Evolutionary conservation across 2,329 filamentous ascomycete genomes (phyloP).

Genomic region (Didymellaceae sp.): DNA sequence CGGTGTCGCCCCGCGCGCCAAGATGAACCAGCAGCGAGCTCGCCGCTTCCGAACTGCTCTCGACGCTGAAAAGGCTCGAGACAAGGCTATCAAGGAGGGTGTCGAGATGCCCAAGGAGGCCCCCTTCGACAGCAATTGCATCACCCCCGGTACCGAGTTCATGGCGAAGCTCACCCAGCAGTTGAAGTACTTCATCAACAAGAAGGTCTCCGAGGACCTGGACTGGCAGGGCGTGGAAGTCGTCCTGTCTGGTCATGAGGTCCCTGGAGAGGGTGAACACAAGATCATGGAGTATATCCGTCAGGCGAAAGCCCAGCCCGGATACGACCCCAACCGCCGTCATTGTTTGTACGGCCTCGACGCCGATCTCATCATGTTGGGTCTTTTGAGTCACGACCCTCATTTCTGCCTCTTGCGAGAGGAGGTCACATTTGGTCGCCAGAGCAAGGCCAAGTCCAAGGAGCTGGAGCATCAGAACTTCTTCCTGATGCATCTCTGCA

Average conservation of each 20-base stretch:
- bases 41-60: conserved; percentile 93
- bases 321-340: conserved; percentile 90
- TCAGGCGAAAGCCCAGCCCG: conserved; percentile 91
- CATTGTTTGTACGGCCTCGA: conserved; percentile 98
- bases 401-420: conserved; percentile 97
- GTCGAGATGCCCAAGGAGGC: conserved; percentile 93
- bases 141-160: conserved; percentile 95
- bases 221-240: conserved; percentile 98
- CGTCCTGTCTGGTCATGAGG: conserved; percentile 95
- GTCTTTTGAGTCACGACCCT: conserved; percentile 93
- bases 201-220: conserved; percentile 94
- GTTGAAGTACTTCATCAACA: conserved; percentile 97
- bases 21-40: conserved; percentile 99
- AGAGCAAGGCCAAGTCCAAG: conserved; percentile 86
- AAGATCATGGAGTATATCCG: conserved; percentile 99
- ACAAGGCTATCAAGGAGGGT: conserved; percentile 89
- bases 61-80: conserved; percentile 85
- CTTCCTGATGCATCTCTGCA: conserved; percentile 94
- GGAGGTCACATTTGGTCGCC: conserved; percentile 94
- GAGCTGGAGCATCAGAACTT: conserved; percentile 99
- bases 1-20: conserved; percentile 93
- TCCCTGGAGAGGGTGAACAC: conserved; percentile 97
- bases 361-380: conserved; percentile 98
- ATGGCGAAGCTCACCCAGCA: conserved; percentile 96
- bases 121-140: conserved; percentile 98